phyloP scores from a whole-genome alignment of 148 eudicot genomes.

The Drosera capensis region DNA sequence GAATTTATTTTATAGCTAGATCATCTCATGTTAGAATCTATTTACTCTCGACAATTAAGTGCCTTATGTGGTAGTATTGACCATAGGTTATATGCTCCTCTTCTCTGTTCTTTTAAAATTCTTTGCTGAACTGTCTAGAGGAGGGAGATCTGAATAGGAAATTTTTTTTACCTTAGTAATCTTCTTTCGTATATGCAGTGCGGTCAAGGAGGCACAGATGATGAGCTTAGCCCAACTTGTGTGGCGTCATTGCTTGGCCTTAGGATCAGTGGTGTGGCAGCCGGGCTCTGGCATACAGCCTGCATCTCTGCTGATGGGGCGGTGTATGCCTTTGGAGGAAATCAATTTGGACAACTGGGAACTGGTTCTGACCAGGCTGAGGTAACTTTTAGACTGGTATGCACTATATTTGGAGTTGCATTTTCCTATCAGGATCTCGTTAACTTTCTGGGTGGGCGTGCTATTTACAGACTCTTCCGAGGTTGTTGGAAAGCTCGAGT shows the following conservation, averaged over 20 bases:
- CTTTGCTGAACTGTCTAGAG: too few relatives aligned
- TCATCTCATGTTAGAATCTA: too few relatives aligned
- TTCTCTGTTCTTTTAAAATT: not conserved
- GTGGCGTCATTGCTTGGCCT: conserved; percentile 78
- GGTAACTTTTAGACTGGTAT: conserved; percentile 23
- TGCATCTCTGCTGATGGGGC: conserved; percentile 87
- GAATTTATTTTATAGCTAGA: too few relatives aligned
- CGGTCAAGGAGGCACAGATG: conserved; percentile 95
- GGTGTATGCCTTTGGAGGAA: conserved; percentile 87
- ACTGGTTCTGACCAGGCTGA: conserved; percentile 91
- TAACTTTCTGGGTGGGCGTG: not conserved
- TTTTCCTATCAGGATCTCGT: not conserved
- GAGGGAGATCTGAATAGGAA: not conserved
- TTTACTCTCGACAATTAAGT: too few relatives aligned
- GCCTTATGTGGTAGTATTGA: too few relatives aligned
- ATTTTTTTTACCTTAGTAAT: not conserved
- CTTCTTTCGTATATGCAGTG: conserved; percentile 41
- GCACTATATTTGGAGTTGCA: not conserved
- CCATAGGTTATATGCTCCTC: not conserved
- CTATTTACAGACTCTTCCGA: conserved; percentile 57
- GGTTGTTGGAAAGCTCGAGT: conserved; percentile 71
- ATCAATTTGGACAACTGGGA: conserved; percentile 97
- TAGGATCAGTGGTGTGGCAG: conserved; percentile 54
- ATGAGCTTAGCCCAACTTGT: conserved; percentile 79
- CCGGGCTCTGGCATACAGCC: conserved; percentile 89